Evolutionary conservation across 345 rosid genomes (phyloP), one percentile per base, ranked within the genome.

Genomic region (Trapa bicornis): DNA sequence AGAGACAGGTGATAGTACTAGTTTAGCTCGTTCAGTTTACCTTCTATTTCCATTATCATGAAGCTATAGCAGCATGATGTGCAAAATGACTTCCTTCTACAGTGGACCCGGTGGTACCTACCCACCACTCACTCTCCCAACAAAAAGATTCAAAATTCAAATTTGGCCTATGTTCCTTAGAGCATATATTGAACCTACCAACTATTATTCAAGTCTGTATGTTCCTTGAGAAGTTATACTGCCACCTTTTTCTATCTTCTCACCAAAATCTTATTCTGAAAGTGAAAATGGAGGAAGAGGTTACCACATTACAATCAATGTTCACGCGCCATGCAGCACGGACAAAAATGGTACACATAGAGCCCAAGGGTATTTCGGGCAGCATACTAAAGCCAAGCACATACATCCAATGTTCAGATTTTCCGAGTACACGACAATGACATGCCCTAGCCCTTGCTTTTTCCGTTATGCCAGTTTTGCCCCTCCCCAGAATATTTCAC

Each of bases 321-420:
- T 54, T 68, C 33, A 53, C 72, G 76, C 1, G 36, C 47, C 8
- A 45, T 45, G 47, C 11, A 11, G 48, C 11, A 7, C 13, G 48
- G 48, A 11, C 48, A 11, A 45, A 7, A 45, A 13, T 45, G 48
- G 2, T 52, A 9, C 37, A 22, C 35, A n/a, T 6, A 56, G 13
- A 8, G 63, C 29, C 29, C 1, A 58, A 32, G 71, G 75, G 75
- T 57, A 79, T 41, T 75, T 73, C 68, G 33, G 72, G 72, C 68
- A 45, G 66, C 13, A 14, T 1, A n/a, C 47, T 72, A 69, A 73
- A 22, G 68, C 61, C 69, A 69, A 72, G 52, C 73, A 70, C 48
- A 67, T 65, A 69, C 65, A 73, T 71, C 65, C 68, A 73, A 66
- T 38, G 68, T 47, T 71, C 56, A n/a, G 57, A 33, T 41, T 60